These are phyloP conservation scores for Scheffersomyces quercinus DNA, from an alignment of 1,139 yeast genomes.

Conservation along the genomic window DNA sequence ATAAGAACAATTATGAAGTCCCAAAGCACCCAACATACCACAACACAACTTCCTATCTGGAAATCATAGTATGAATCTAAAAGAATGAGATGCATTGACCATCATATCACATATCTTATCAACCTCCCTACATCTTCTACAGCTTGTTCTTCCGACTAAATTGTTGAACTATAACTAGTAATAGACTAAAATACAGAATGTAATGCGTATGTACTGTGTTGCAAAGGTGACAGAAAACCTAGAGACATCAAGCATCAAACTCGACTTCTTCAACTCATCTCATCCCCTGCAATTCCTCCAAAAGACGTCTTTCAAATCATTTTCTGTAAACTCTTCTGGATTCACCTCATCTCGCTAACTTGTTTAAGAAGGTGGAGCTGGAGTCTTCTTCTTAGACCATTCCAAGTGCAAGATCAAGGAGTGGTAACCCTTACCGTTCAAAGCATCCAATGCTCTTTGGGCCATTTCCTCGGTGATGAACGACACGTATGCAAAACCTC, in stretches of 20 bases:
- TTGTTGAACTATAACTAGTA: background rate
- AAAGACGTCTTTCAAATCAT: background rate
- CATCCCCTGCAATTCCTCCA: too few species aligned
- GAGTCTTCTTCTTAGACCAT: conserved; percentile 46
- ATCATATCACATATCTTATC: too few species aligned
- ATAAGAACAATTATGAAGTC: too few species aligned
- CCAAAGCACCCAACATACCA: too few species aligned
- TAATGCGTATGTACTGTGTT: background rate
- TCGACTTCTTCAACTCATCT: background rate
- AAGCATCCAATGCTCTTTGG: conserved; percentile 70
- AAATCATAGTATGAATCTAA: too few species aligned
- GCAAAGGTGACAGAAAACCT: too few species aligned
- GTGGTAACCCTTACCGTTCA: conserved; percentile 92
- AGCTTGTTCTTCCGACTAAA: background rate
- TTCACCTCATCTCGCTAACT: too few species aligned
- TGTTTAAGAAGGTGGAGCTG: background rate
- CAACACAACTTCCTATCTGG: too few species aligned
- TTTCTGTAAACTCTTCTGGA: too few species aligned
- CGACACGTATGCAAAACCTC: conserved; percentile 97
- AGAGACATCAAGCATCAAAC: too few species aligned
- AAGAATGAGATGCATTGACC: too few species aligned
- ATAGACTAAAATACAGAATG: background rate
- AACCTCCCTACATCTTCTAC: background rate
- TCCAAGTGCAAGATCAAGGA: conserved; percentile 84
- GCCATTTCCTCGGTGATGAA: conserved; percentile 72